Percentiles rank a stretch among this genome's conserved stretches.
phyloP scores from a whole-genome alignment of 2,329 filamentous ascomycete genomes.

The Tolypocladium amazonense region DNA sequence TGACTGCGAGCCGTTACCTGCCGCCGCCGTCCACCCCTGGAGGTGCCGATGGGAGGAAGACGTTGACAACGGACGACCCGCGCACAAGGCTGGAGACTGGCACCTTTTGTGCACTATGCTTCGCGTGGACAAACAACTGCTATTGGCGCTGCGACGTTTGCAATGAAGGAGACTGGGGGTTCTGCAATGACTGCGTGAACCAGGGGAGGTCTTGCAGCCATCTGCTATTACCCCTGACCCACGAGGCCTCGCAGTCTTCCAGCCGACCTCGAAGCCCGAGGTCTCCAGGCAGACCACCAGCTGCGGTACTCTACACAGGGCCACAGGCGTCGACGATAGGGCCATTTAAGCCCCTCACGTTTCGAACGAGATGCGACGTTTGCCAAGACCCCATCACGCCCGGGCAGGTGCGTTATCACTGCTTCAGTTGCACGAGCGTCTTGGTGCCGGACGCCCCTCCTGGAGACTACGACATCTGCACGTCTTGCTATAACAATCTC shows the following conservation, averaged over 20 bases:
- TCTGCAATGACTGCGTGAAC: constrained; percentile 80
- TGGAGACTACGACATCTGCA: constrained; percentile 85
- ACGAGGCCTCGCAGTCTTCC: constrained; percentile 31
- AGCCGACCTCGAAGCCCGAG: constrained; percentile 28
- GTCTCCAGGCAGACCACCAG: constrained; percentile 33
- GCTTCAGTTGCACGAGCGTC: constrained; percentile 55
- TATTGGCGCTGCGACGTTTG: constrained; percentile 85
- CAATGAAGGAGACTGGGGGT: constrained; percentile 92
- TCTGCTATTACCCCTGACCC: constrained; percentile 64
- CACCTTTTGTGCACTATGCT: constrained; percentile 73
- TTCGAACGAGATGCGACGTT: constrained; percentile 68
- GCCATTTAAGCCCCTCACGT: constrained; percentile 57
- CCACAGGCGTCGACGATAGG: constrained; percentile 35
- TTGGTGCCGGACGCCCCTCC: constrained; percentile 33
- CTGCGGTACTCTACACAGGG: constrained; percentile 37
- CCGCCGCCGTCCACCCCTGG: constrained; percentile 37
- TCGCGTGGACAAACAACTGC: constrained; percentile 64
- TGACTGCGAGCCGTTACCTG: constrained; percentile 46
- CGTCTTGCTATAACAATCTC: constrained; percentile 62
- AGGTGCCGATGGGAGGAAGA: constrained; percentile 43
- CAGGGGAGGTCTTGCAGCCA: constrained; percentile 75
- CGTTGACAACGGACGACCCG: constrained; percentile 57
- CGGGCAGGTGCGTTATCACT: constrained; percentile 65
- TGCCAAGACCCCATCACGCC: constrained; percentile 66
- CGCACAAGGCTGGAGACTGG: constrained; percentile 60